Evolutionary conservation across 805 yeast species (phyloP), one percentile per base, ranked within the genome.

Genomic region (Peterozyma toletana): DNA sequence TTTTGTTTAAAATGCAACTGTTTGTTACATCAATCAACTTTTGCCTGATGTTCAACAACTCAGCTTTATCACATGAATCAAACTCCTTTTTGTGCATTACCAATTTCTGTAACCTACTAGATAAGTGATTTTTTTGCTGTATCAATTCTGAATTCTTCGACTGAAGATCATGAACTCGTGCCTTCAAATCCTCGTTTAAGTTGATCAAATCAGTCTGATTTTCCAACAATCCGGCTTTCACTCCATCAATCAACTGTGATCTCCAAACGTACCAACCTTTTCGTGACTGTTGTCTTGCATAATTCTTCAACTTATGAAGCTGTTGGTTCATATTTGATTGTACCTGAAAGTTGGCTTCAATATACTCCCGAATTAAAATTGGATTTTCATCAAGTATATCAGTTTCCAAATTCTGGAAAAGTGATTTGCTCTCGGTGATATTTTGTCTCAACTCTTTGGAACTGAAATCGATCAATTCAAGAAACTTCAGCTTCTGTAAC

Each of bases 181-280:
- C 16, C 3, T 48, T 34, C 11, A 50, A 39, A 34, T 58, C 54
- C 35, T 46, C 42, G 7, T 47, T 47, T 31, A 57, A 40, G 7
- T 50, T 60, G n/a, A 38, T 39, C 30, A 50, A 49, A 3, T 41
- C 27, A 31, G 46, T 46, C 29, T 43, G 42, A 35, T 56, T 58
- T 27, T 40, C 48, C 18, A 55, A 48, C 16, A 68, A 49, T 35
- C 65, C 65, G 14, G 50, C 56, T 30, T 70, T 53, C 13, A 80
- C 61, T 35, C 76, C 78, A 18, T 64, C 62, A 5, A 74, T 53
- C 39, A 79, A 67, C 48, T 76, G 75, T 11, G 64, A 55, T 47
- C 86, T 62, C 88, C 87, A 81, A 40, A 70, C 73, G 50, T 75
- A 76, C 86, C 86, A 81, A 0, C 73, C 72, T 34, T 68, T 70